phyloP scores from a whole-genome alignment of 2,329 filamentous ascomycete species.

The Juglanconis oblonga region DNA sequence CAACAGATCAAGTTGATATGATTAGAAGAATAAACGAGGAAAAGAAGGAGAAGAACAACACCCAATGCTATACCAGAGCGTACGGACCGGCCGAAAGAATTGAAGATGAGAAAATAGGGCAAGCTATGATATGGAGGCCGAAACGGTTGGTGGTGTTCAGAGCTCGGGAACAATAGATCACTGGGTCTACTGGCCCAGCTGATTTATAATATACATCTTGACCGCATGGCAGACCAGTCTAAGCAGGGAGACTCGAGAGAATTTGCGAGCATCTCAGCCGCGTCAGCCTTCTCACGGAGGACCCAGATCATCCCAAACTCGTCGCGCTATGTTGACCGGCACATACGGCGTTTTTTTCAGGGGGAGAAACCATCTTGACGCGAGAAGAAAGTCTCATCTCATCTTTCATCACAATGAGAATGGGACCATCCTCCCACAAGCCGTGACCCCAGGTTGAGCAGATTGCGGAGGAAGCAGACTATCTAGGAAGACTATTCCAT shows the following conservation, averaged over 20 bases:
- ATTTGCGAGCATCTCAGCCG: background rate
- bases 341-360: background rate
- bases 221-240: background rate
- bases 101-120: constrained; percentile 1
- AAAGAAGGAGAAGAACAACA: background rate
- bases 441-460: background rate
- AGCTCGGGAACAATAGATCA: background rate
- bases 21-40: background rate
- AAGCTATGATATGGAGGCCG: background rate
- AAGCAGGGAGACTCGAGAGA: background rate
- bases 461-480: background rate
- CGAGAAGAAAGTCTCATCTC: constrained; percentile 14
- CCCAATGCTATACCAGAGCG: constrained; percentile 15
- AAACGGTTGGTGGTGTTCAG: constrained; percentile 3
- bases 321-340: background rate
- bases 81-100: constrained; percentile 17
- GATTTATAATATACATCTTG: constrained; percentile 1
- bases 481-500: too few species aligned
- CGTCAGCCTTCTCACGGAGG: constrained; percentile 1
- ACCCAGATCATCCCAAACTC: background rate
- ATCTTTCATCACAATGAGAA: constrained; percentile 1
- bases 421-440: constrained; percentile 2
- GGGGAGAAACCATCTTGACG: constrained; percentile 13
- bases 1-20: background rate
- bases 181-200: background rate